Evolutionary conservation across 2,329 filamentous ascomycete species (phyloP).

Genomic region (Ophiocordyceps unilateralis): DNA sequence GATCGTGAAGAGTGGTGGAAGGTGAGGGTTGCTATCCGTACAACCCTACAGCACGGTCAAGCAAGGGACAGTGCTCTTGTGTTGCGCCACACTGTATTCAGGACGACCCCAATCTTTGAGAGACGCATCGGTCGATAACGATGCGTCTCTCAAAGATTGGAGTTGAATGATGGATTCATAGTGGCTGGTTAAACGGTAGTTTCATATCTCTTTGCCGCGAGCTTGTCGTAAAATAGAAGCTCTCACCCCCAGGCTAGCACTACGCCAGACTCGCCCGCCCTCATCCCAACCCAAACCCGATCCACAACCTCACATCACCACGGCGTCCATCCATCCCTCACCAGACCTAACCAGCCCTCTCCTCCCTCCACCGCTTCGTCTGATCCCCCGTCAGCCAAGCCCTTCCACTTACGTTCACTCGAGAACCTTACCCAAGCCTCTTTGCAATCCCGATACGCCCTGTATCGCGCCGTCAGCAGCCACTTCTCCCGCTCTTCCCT

Average conservation of each 20-base stretch:
- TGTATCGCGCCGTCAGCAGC: constrained; percentile 16
- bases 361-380: constrained; percentile 8
- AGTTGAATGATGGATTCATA: too few species aligned
- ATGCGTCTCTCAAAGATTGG: too few species aligned
- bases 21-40: not conserved
- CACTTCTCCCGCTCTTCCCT: constrained; percentile 3
- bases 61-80: not conserved
- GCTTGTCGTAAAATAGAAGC: too few species aligned
- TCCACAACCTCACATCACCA: not conserved
- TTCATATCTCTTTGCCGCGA: too few species aligned
- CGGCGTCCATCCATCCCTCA: not conserved
- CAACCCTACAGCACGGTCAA: too few species aligned
- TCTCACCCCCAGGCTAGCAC: too few species aligned
- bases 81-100: not conserved
- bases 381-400: not conserved
- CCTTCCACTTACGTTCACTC: too few species aligned
- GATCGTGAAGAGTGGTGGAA: not conserved
- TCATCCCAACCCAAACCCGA: not conserved
- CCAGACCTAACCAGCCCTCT: constrained; percentile 5
- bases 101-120: not conserved
- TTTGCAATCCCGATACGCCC: constrained; percentile 88
- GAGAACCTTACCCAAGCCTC: constrained; percentile 61
- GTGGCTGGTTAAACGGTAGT: too few species aligned
- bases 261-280: too few species aligned
- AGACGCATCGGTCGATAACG: too few species aligned